Conservation (phyloP, 371 early-diverging fungal genomes). For the Cokeromyces recurvatus region DNA sequence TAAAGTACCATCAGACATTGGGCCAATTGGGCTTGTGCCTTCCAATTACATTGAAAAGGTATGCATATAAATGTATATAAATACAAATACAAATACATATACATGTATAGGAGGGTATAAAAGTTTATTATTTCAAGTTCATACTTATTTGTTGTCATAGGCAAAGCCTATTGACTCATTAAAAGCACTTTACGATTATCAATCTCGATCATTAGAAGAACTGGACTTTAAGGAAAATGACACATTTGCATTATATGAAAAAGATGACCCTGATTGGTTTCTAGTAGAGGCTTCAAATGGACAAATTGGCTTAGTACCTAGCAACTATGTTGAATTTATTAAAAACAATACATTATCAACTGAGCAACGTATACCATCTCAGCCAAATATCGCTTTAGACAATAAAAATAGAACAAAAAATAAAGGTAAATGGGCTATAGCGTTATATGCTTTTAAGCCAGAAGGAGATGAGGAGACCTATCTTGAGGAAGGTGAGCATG, state of each 20-base stretch:
- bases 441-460: constrained; percentile 73
- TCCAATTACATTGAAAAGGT: constrained; percentile 73
- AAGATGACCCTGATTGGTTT: constrained; percentile 79
- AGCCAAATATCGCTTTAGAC: too few species aligned
- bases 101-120: too few species aligned
- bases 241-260: constrained; percentile 60
- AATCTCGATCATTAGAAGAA: constrained; percentile 73
- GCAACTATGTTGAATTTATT: constrained; percentile 66
- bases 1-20: constrained; percentile 40
- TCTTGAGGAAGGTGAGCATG: constrained; percentile 65
- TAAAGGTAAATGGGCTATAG: constrained; percentile 64
- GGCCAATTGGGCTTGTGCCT: constrained; percentile 72
- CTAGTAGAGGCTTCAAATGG: constrained; percentile 52
- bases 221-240: constrained; percentile 73
- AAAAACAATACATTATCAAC: background rate
- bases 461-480: constrained; percentile 70
- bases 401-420: constrained; percentile 68
- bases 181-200: constrained; percentile 80
- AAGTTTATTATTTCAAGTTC: too few species aligned
- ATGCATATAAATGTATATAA: too few species aligned
- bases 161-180: constrained; percentile 39
- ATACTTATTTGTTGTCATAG: constrained; percentile 18
- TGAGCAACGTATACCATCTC: too few species aligned
- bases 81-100: constrained; percentile 12
- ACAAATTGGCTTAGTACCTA: constrained; percentile 67